phyloP scores from a whole-genome alignment of 768 basidiomycete genomes.

The Pleurotus salmoneostramineus region DNA sequence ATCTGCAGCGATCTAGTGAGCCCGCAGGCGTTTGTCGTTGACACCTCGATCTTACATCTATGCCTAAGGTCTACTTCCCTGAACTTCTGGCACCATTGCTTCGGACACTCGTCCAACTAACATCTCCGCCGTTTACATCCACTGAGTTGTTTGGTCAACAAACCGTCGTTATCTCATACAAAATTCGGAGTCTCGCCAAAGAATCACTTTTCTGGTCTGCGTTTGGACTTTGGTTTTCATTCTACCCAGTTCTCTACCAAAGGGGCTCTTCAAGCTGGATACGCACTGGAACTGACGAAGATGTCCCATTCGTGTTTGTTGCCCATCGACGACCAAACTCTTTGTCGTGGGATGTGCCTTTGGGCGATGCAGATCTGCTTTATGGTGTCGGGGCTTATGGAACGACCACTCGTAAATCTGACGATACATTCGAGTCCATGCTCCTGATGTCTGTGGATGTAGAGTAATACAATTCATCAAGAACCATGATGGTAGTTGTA shows the following conservation, averaged over 20 bases:
- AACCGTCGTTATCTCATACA: conserved; percentile 68
- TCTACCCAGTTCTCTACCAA: conserved; percentile 43
- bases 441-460: conserved; percentile 41
- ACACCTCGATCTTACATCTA: background rate
- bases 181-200: conserved; percentile 66
- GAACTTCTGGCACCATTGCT: conserved; percentile 76
- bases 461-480: background rate
- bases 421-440: conserved; percentile 72
- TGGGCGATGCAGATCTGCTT: conserved; percentile 50
- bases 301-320: conserved; percentile 58
- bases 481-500: conserved; percentile 18
- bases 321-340: conserved; percentile 59
- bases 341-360: conserved; percentile 49
- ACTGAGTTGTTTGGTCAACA: conserved; percentile 16
- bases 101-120: conserved; percentile 68
- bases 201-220: conserved; percentile 77
- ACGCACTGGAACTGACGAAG: conserved; percentile 35
- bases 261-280: conserved; percentile 24
- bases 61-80: conserved; percentile 75
- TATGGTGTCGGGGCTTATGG: conserved; percentile 51
- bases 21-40: conserved; percentile 10
- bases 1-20: conserved; percentile 83
- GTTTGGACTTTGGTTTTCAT: conserved; percentile 77
- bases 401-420: conserved; percentile 40
- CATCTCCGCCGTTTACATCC: conserved; percentile 43